These are phyloP conservation scores for Aurantiochytrium sp. DNA, from an alignment of 108 stramenopile species.

Conservation along the genomic window DNA sequence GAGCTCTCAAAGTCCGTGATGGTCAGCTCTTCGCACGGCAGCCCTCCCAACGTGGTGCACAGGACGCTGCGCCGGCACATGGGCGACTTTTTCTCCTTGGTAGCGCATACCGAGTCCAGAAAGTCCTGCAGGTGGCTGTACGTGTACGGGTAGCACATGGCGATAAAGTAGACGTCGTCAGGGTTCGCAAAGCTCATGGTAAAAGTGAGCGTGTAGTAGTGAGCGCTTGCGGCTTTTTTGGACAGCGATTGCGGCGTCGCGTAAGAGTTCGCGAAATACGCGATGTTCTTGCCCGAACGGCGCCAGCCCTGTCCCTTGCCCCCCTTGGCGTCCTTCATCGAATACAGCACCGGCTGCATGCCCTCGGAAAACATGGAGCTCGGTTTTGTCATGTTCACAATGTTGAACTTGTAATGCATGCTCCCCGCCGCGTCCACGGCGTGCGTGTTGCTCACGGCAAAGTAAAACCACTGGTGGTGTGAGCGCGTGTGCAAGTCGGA, in stretches of 20 bases:
- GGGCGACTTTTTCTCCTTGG: background rate
- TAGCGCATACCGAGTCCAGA: background rate
- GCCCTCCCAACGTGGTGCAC: slow-evolving; percentile 52
- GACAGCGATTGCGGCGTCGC: background rate
- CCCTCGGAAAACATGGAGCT: slow-evolving; percentile 52
- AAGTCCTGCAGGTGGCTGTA: slow-evolving; percentile 47
- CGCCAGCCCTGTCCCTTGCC: slow-evolving; percentile 41
- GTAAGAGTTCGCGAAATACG: slow-evolving; percentile 40
- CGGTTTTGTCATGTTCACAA: slow-evolving; percentile 48
- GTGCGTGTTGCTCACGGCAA: slow-evolving; percentile 53
- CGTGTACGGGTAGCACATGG: slow-evolving; percentile 62
- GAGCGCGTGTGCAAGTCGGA: slow-evolving; percentile 56
- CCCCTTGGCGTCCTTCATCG: background rate
- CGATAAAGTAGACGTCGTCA: slow-evolving; percentile 51
- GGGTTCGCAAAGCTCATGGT: slow-evolving; percentile 23
- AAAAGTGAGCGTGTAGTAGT: slow-evolving; percentile 42
- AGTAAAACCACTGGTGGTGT: slow-evolving; percentile 66
- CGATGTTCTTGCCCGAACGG: slow-evolving; percentile 42
- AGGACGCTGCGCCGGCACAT: slow-evolving; percentile 34
- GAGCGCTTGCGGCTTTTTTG: slow-evolving; percentile 32
- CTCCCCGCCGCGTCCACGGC: background rate
- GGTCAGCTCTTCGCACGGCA: slow-evolving; percentile 55
- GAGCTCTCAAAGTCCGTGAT: slow-evolving; percentile 39
- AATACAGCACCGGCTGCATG: slow-evolving; percentile 55
- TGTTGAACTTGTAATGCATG: slow-evolving; percentile 51